A percentile compares a stretch with the other conserved stretches of the same genome.
These are phyloP conservation scores for Chamaecrista fasciculata DNA, from an alignment of 306 rosid genomes.

Conservation along the genomic window DNA sequence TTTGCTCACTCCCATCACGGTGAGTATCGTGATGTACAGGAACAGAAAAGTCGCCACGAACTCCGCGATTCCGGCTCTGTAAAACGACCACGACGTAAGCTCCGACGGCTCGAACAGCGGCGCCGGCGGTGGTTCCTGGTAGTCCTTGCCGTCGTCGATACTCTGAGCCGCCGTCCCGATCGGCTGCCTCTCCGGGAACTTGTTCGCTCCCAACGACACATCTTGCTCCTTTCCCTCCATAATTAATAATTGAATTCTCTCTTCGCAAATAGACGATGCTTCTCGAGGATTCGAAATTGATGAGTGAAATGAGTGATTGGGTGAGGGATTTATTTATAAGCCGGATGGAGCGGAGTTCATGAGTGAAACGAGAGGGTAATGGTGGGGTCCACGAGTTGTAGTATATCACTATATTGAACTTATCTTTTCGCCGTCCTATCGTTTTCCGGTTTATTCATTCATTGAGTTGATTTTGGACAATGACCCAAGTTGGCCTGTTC, in stretches of 20 bases:
- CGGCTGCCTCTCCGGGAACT: constrained; percentile 52
- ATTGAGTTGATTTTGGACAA: neutral
- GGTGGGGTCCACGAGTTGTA: constrained; percentile 32
- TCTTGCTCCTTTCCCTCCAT: constrained; percentile 55
- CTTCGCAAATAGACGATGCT: neutral
- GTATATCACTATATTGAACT: constrained; percentile 7
- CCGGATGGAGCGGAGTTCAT: constrained; percentile 1
- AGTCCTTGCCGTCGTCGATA: constrained; percentile 46
- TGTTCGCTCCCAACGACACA: constrained; percentile 51
- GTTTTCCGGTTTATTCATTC: neutral
- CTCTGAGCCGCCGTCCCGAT: constrained; percentile 50
- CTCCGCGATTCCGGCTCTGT: constrained; percentile 54
- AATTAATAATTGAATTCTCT: too few species aligned
- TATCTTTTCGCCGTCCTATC: neutral
- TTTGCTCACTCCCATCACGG: constrained; percentile 38
- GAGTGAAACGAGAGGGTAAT: neutral
- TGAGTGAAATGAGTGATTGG: neutral
- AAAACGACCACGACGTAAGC: constrained; percentile 47
- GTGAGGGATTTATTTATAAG: constrained; percentile 44
- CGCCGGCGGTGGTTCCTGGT: constrained; percentile 54
- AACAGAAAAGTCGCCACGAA: constrained; percentile 49
- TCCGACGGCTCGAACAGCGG: constrained; percentile 43
- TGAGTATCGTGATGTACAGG: constrained; percentile 48
- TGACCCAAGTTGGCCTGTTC: constrained; percentile 2
- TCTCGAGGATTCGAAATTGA: neutral